phyloP scores from a whole-genome alignment of 441 rosid genomes.

The Erodium texanum region DNA sequence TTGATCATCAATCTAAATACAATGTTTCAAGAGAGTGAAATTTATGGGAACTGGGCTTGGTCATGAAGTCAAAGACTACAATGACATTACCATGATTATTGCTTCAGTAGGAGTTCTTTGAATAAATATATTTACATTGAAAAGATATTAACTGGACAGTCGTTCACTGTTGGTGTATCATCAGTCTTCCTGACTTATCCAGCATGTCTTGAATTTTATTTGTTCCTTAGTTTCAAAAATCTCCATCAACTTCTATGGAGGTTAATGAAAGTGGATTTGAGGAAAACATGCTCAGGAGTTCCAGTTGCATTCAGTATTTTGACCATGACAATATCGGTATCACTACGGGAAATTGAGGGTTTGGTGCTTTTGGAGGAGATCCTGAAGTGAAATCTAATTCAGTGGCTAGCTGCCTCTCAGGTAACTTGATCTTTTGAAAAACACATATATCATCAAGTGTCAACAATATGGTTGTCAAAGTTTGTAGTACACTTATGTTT shows the following conservation, averaged over 20 bases:
- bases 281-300: slow-evolving; percentile 16
- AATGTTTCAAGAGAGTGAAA: slow-evolving; percentile 24
- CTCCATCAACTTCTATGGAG: slow-evolving; percentile 28
- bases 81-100: slow-evolving; percentile 17
- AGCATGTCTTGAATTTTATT: slow-evolving; percentile 1
- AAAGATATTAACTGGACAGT: no score
- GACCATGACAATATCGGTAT: slow-evolving; percentile 41
- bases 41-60: slow-evolving; percentile 25
- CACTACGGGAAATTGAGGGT: slow-evolving; percentile 94
- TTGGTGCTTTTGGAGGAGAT: slow-evolving; percentile 97
- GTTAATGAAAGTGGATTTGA: slow-evolving; percentile 22
- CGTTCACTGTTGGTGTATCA: no score
- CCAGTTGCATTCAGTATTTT: slow-evolving; percentile 18
- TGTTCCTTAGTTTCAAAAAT: slow-evolving; percentile 26
- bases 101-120: slow-evolving; percentile 25
- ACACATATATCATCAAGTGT: background rate
- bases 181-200: background rate
- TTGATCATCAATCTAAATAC: slow-evolving; percentile 34
- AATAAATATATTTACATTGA: background rate
- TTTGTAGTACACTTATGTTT: no score
- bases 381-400: slow-evolving; percentile 72
- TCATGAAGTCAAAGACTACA: slow-evolving; percentile 19
- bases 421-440: slow-evolving; percentile 24
- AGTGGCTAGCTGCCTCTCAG: slow-evolving; percentile 99
- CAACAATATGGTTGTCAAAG: no score